A percentile compares a stretch with the other conserved stretches of the same genome.
phyloP scores from a whole-genome alignment of 1,284 basidiomycete species.

The Cutaneotrichosporon sp. region DNA sequence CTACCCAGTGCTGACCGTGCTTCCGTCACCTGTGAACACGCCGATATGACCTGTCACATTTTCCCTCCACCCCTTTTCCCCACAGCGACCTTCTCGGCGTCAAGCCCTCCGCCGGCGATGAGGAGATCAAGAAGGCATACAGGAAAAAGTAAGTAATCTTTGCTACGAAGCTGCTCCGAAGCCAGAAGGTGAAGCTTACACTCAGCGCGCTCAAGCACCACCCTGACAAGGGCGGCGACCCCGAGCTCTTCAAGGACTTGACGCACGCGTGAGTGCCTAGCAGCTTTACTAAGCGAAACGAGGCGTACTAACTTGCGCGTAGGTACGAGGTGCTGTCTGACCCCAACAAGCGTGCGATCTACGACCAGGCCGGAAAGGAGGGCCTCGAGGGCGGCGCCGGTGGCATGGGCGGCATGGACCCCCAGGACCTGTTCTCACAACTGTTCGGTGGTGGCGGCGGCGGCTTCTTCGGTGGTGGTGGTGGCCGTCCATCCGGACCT shows the following conservation, averaged over 20 bases:
- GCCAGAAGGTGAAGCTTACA: slow-evolving; percentile 21
- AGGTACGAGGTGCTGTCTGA: slow-evolving; percentile 95
- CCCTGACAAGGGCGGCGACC: slow-evolving; percentile 96
- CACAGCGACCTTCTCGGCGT: slow-evolving; percentile 70
- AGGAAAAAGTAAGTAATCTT: slow-evolving; percentile 81
- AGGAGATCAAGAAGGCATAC: slow-evolving; percentile 90
- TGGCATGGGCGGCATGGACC: slow-evolving; percentile 82
- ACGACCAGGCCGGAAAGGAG: slow-evolving; percentile 91
- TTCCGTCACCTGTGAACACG: not conserved
- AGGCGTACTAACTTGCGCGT: not conserved
- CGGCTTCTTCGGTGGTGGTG: slow-evolving; percentile 56
- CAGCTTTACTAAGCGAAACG: not conserved
- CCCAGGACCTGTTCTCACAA: slow-evolving; percentile 95
- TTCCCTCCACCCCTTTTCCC: slow-evolving; percentile 6
- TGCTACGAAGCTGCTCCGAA: too few species aligned
- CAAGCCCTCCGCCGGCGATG: slow-evolving; percentile 66
- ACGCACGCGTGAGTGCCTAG: slow-evolving; percentile 76
- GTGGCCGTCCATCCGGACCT: slow-evolving; percentile 62
- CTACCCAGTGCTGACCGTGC: slow-evolving; percentile 4
- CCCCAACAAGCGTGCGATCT: slow-evolving; percentile 72
- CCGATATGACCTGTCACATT: not conserved
- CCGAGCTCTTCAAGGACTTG: slow-evolving; percentile 95
- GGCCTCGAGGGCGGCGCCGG: slow-evolving; percentile 75
- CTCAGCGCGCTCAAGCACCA: slow-evolving; percentile 78
- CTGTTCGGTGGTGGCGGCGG: slow-evolving; percentile 73